Percentiles rank a stretch among this genome's conserved stretches.
Evolutionary conservation across 805 yeast species (phyloP).

Genomic region (Wickerhamomyces silvicola): DNA sequence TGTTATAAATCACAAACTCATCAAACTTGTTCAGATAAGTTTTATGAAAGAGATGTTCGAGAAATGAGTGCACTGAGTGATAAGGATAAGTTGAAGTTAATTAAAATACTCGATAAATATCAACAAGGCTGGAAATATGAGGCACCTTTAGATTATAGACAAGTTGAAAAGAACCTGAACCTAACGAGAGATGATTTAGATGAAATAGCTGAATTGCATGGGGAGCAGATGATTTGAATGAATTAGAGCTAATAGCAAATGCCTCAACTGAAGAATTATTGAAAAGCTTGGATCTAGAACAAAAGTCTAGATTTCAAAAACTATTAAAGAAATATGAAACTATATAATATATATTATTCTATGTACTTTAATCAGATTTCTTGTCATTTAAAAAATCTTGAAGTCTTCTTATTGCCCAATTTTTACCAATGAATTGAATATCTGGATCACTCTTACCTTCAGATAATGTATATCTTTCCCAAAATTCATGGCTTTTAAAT

Average conservation of each 20-base stretch:
- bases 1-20: slow-evolving; percentile 8
- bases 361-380: slow-evolving; percentile 3
- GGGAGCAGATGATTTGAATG: slow-evolving; percentile 4
- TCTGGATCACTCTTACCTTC: slow-evolving; percentile 68
- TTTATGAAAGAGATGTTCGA: slow-evolving; percentile 2
- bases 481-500: slow-evolving; percentile 61
- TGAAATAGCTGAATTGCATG: slow-evolving; percentile 2
- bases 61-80: not conserved
- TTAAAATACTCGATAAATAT: slow-evolving; percentile 2
- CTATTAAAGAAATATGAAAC: slow-evolving; percentile 2
- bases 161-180: not conserved
- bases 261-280: slow-evolving; percentile 3
- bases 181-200: slow-evolving; percentile 1
- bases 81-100: slow-evolving; percentile 2
- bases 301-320: slow-evolving; percentile 2
- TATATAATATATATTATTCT: slow-evolving; percentile 1
- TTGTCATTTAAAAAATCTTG: slow-evolving; percentile 38
- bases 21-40: slow-evolving; percentile 4
- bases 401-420: slow-evolving; percentile 74
- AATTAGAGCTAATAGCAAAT: slow-evolving; percentile 1
- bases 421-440: slow-evolving; percentile 65
- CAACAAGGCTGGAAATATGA: slow-evolving; percentile 6
- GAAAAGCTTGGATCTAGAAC: slow-evolving; percentile 2
- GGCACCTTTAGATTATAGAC: not conserved
- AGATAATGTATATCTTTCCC: slow-evolving; percentile 60